These are phyloP conservation scores for Hyphopichia pseudoburtonii DNA, from an alignment of 1,139 yeast species.

Conservation along the genomic window DNA sequence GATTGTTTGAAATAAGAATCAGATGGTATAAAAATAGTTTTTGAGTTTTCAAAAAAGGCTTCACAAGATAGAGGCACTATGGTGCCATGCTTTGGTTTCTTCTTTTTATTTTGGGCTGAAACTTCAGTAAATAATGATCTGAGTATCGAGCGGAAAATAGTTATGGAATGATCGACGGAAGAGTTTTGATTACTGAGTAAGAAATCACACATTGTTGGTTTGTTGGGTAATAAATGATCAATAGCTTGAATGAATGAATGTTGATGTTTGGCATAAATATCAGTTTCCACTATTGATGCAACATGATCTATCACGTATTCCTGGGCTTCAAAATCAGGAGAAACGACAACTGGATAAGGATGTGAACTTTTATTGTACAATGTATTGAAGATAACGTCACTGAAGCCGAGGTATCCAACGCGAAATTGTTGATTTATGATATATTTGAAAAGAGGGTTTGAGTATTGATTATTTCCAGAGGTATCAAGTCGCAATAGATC, in stretches of 20 bases:
- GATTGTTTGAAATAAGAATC: slow-evolving; percentile 28
- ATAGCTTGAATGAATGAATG: slow-evolving; percentile 76
- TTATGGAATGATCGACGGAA: slow-evolving; percentile 1
- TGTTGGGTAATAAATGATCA: slow-evolving; percentile 47
- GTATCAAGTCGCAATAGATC: slow-evolving; percentile 34
- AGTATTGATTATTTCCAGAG: slow-evolving; percentile 14
- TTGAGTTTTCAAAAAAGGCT: slow-evolving; percentile 23
- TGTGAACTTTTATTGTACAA: slow-evolving; percentile 20
- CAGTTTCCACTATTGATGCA: slow-evolving; percentile 58
- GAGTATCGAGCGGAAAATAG: neutral
- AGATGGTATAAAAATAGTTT: slow-evolving; percentile 38
- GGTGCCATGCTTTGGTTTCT: slow-evolving; percentile 9
- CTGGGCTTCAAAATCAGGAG: slow-evolving; percentile 27
- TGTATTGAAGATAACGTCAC: slow-evolving; percentile 33
- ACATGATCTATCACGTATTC: slow-evolving; percentile 49
- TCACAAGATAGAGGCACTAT: slow-evolving; percentile 28
- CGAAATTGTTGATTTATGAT: slow-evolving; percentile 35
- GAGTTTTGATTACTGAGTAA: slow-evolving; percentile 17
- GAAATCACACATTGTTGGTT: slow-evolving; percentile 44
- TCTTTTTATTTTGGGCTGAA: slow-evolving; percentile 9
- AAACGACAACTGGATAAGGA: slow-evolving; percentile 25
- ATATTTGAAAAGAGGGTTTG: slow-evolving; percentile 28
- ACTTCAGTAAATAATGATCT: slow-evolving; percentile 1
- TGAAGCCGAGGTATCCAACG: slow-evolving; percentile 30
- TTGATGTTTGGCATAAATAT: slow-evolving; percentile 65